Conservation (phyloP, 768 basidiomycete species). For the Boletus subparvulus region DNA sequence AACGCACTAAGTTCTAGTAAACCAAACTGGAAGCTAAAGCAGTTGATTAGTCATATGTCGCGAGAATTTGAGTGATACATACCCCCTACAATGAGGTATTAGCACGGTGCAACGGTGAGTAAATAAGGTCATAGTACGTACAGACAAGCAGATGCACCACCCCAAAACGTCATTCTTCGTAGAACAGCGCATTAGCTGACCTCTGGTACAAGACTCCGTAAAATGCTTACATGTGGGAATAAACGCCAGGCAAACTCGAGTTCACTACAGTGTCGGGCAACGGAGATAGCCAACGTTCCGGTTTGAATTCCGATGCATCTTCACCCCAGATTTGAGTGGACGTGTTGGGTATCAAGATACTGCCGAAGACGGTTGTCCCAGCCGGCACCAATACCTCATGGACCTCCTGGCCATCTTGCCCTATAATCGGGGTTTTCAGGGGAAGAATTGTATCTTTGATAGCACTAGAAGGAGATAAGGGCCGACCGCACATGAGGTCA, state of each 20-base stretch:
- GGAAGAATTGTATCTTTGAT: not conserved
- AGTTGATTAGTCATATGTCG: not conserved
- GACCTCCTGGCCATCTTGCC: not conserved
- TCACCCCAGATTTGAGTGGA: constrained; percentile 4
- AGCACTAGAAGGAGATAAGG: not conserved
- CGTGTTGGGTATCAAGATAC: not conserved
- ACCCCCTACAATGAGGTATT: not conserved
- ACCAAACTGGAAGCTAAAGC: not conserved
- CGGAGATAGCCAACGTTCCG: not conserved
- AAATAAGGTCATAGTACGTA: not conserved
- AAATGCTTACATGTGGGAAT: not conserved
- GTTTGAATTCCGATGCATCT: not conserved
- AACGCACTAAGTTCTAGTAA: constrained; percentile 1
- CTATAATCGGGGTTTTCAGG: not conserved
- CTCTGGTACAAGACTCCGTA: not conserved
- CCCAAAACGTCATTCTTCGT: constrained; percentile 1
- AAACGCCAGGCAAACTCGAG: not conserved
- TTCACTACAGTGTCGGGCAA: not conserved
- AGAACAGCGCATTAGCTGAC: not conserved
- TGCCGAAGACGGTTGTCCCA: constrained; percentile 2
- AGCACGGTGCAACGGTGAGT: not conserved
- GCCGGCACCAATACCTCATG: not conserved
- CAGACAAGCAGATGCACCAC: not conserved
- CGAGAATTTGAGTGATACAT: not conserved
- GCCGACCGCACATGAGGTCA: not conserved